Base-by-base conservation (phyloP, 2,329 filamentous ascomycete species). In the Sordariomycetes sp. region DNA sequence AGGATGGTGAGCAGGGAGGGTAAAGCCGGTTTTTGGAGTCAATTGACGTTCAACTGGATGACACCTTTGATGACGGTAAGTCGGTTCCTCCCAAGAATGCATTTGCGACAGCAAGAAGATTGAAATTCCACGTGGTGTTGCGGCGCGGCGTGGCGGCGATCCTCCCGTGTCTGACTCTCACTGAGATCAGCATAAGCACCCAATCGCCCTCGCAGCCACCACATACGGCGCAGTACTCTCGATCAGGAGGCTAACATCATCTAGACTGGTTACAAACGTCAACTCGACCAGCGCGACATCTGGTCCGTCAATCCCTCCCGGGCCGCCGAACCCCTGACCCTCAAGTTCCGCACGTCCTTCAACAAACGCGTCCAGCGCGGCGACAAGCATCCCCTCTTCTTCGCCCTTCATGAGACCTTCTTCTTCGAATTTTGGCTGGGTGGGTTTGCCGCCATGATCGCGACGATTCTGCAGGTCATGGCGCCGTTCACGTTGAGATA, bases 41-140 rank as follows among this genome's bases (percentile, higher is more conserved):
- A 68, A 37, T 54, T 94, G 16, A 82, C 81, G 4, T 96, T 94
- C 51, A 76, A 86, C 54, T 96, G 90, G 90, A 90, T 95, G 70
- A 77, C 78, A 1, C 80, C 86, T 2, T 53, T 96, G 36, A 96
- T 96, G 88, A 69, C 61, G 42, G 80, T 82, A 56, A 61, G 73
- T 64, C 31, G 24, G 15, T 21, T 33, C 29, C 28, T 35, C 20
- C 25, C 31, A 8, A 30, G 14, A n/a, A n/a, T n/a, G n/a, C n/a
- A n/a, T n/a, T n/a, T n/a, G n/a, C n/a, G 25, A 24, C 21, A 24
- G 21, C n/a, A 8, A 8, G n/a, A 24, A 24, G 21, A 8, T 8
- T n/a, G n/a, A 24, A 8, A 24, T 24, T 24, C 21, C 21, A n/a
- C n/a, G n/a, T n/a, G n/a, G n/a, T n/a, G n/a, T n/a, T n/a, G n/a